Percentiles rank a stretch among this genome's conserved stretches.
Evolutionary conservation across 176 grass and related monocot species (phyloP).

Genomic region (Oryza meridionalis): DNA sequence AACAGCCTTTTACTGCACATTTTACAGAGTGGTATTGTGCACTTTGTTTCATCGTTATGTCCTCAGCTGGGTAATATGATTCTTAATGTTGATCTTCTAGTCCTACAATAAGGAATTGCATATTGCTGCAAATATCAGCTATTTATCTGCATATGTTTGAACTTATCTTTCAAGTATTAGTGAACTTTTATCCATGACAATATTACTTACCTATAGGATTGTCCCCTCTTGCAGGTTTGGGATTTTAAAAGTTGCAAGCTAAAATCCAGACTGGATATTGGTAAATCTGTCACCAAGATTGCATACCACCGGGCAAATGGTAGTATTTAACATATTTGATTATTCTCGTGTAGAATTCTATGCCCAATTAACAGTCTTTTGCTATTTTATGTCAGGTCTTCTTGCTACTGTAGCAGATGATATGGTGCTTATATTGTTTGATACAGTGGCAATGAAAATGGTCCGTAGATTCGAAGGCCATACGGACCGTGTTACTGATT

Average conservation of each 20-base stretch:
- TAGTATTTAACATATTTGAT: conserved; percentile 44
- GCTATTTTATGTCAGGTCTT: conserved; percentile 67
- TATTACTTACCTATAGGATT: conserved; percentile 33
- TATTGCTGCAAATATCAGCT: neutral
- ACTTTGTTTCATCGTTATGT: conserved; percentile 7
- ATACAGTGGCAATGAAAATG: conserved; percentile 69
- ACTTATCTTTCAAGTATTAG: neutral
- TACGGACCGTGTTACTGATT: conserved; percentile 82
- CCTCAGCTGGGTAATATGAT: neutral
- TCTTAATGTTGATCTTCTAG: conserved; percentile 15
- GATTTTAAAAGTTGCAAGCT: conserved; percentile 76
- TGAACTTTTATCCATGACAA: neutral
- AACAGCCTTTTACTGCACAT: neutral
- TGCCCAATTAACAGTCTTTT: conserved; percentile 41
- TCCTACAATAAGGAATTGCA: conserved; percentile 29
- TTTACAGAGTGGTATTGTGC: neutral
- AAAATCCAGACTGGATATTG: conserved; percentile 75
- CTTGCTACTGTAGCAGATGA: conserved; percentile 82
- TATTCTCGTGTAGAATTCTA: conserved; percentile 22
- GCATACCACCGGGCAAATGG: conserved; percentile 89
- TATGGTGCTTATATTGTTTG: conserved; percentile 77
- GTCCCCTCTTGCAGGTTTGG: conserved; percentile 66
- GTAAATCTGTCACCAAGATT: conserved; percentile 77
- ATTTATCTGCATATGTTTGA: neutral
- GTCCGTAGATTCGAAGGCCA: conserved; percentile 93